phyloP scores from a whole-genome alignment of 805 yeast species.

The Kluyveromyces nonfermentans region DNA sequence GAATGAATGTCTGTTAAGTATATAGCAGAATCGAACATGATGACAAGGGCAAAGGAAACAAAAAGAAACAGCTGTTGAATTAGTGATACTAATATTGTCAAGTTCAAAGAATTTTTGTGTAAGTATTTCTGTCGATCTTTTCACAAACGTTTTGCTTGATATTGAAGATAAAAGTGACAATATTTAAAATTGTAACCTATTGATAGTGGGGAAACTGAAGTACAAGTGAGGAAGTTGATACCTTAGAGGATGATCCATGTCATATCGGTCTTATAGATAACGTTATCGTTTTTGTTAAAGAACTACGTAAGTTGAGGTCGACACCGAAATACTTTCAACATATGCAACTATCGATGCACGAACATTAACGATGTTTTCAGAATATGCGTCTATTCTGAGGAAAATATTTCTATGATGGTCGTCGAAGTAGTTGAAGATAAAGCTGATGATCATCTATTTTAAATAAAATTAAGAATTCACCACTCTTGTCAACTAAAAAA shows the following conservation, averaged over 20 bases:
- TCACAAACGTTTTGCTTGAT: not conserved
- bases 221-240: too few relatives aligned
- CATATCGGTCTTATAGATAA: too few relatives aligned
- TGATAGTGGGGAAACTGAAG: not conserved
- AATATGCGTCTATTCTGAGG: too few relatives aligned
- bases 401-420: too few relatives aligned
- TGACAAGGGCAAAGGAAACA: slow-evolving; percentile 1
- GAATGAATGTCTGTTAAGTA: too few relatives aligned
- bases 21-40: not conserved
- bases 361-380: not conserved
- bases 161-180: not conserved
- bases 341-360: not conserved
- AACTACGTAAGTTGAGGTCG: not conserved
- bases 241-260: too few relatives aligned
- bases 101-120: not conserved
- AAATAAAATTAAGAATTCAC: too few relatives aligned
- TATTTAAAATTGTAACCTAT: too few relatives aligned
- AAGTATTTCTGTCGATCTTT: not conserved
- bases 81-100: not conserved
- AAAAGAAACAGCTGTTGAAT: slow-evolving; percentile 1
- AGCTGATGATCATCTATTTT: too few relatives aligned
- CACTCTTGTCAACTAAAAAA: too few relatives aligned
- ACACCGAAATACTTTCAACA: not conserved
- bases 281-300: not conserved
- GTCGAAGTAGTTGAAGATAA: not conserved